These are phyloP conservation scores for Lactuca sativa DNA, from an alignment of 129 eudicot genomes.

Conservation along the genomic window DNA sequence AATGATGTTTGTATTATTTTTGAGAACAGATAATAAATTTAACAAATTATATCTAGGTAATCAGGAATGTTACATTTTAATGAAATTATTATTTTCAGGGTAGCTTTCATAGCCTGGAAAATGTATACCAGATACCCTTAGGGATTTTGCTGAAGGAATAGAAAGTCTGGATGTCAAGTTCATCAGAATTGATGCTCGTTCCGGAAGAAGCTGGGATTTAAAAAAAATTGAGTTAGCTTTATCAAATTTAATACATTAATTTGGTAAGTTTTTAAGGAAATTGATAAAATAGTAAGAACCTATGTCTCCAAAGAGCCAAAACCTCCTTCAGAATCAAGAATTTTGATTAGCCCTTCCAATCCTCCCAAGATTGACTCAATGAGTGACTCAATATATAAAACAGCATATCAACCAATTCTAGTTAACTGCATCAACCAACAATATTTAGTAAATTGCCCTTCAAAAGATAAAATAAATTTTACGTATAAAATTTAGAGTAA, in stretches of 20 bases:
- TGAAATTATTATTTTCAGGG: conserved; percentile 76
- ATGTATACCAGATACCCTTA: too few relatives aligned
- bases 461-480: too few relatives aligned
- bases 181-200: conserved; percentile 92
- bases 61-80: conserved; percentile 91
- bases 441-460: conserved; percentile 13
- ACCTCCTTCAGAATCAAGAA: too few relatives aligned
- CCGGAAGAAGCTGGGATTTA: conserved; percentile 86
- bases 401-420: conserved; percentile 94
- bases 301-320: too few relatives aligned
- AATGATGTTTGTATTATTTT: background rate
- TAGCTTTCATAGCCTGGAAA: conserved; percentile 97
- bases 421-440: conserved; percentile 63
- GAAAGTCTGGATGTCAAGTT: too few relatives aligned
- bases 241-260: conserved; percentile 4
- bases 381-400: conserved; percentile 91
- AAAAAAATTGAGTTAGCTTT: conserved; percentile 28
- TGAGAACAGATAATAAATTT: conserved; percentile 7
- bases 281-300: conserved; percentile 53
- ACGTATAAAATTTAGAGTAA: too few relatives aligned
- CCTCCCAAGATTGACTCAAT: conserved; percentile 99
- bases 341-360: conserved; percentile 90
- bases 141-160: too few relatives aligned
- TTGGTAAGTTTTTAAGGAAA: background rate
- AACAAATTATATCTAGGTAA: conserved; percentile 3